Percentiles rank a stretch among this genome's conserved stretches.
phyloP scores from a whole-genome alignment of 2,329 filamentous ascomycete genomes.

The Trichoderma sp. region DNA sequence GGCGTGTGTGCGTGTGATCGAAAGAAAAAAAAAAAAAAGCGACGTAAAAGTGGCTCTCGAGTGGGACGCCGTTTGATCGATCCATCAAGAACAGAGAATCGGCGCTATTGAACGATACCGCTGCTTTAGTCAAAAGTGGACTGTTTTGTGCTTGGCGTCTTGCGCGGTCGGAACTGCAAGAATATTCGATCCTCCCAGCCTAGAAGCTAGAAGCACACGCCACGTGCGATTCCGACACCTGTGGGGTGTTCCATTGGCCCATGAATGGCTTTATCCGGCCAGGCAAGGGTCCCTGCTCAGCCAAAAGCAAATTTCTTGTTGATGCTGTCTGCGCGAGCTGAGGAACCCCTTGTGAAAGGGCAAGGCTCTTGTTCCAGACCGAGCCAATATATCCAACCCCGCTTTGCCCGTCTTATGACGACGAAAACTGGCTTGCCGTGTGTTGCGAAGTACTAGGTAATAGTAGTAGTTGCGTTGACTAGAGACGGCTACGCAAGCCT shows the following conservation, averaged over 20 bases:
- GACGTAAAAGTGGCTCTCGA: conserved; percentile 14
- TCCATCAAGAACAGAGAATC: conserved; percentile 8
- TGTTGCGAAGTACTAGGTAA: neutral
- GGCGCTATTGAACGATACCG: conserved; percentile 16
- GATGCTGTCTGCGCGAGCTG: neutral
- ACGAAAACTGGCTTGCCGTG: neutral
- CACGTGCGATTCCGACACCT: conserved; percentile 17
- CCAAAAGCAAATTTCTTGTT: neutral
- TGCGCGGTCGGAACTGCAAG: conserved; percentile 5
- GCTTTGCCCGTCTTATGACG: conserved; percentile 8
- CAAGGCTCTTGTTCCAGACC: conserved; percentile 4
- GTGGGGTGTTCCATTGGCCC: conserved; percentile 11
- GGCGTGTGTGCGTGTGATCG: conserved; percentile 15
- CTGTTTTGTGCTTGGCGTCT: neutral
- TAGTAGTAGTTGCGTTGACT: neutral
- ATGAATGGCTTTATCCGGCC: conserved; percentile 7
- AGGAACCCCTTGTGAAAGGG: neutral
- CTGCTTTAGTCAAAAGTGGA: conserved; percentile 10
- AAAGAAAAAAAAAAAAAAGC: conserved; percentile 2
- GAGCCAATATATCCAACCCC: neutral
- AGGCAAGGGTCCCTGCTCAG: neutral
- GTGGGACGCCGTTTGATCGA: conserved; percentile 15
- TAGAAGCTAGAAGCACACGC: conserved; percentile 15
- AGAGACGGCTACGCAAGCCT: neutral
- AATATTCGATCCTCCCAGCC: conserved; percentile 16